Percentiles rank a stretch among this genome's conserved stretches.
These are phyloP conservation scores for Triticum urartu DNA, from an alignment of 176 grass and related monocot genomes.

Conservation along the genomic window DNA sequence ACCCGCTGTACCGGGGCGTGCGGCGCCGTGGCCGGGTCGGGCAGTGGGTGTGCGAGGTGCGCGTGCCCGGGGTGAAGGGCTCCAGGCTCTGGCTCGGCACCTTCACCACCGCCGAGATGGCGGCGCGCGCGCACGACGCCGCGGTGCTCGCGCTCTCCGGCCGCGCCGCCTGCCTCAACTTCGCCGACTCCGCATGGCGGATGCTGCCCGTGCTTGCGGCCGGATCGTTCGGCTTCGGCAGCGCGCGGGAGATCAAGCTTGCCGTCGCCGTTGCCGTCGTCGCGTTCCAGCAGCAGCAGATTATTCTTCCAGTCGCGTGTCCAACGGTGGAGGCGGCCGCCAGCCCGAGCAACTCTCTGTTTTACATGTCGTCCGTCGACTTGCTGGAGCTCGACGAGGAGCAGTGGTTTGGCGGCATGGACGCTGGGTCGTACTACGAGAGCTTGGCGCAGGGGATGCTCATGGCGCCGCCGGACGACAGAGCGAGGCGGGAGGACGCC, in stretches of 20 bases:
- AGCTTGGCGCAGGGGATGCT: conserved; percentile 56
- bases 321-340: too few species aligned
- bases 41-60: conserved; percentile 73
- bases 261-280: conserved; percentile 36
- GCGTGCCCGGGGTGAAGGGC: conserved; percentile 24
- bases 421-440: conserved; percentile 50
- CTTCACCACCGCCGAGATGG: conserved; percentile 58
- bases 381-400: not conserved
- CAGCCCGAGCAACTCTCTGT: too few species aligned
- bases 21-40: conserved; percentile 30
- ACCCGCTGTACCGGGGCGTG: conserved; percentile 67
- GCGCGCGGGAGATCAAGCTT: conserved; percentile 31
- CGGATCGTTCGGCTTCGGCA: not conserved
- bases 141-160: conserved; percentile 51
- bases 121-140: conserved; percentile 71
- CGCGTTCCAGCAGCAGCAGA: not conserved
- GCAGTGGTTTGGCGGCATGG: conserved; percentile 33
- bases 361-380: too few species aligned
- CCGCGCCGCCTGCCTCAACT: conserved; percentile 56
- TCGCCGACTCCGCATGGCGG: conserved; percentile 55
- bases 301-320: too few species aligned
- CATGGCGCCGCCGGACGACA: conserved; percentile 31
- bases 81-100: conserved; percentile 79
- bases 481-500: not conserved
- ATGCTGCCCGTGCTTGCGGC: conserved; percentile 12